Evolutionary conservation across 176 grass and related monocot species (phyloP), one percentile per base, ranked within the genome.

Genomic region (Aegilops sharonensis): DNA sequence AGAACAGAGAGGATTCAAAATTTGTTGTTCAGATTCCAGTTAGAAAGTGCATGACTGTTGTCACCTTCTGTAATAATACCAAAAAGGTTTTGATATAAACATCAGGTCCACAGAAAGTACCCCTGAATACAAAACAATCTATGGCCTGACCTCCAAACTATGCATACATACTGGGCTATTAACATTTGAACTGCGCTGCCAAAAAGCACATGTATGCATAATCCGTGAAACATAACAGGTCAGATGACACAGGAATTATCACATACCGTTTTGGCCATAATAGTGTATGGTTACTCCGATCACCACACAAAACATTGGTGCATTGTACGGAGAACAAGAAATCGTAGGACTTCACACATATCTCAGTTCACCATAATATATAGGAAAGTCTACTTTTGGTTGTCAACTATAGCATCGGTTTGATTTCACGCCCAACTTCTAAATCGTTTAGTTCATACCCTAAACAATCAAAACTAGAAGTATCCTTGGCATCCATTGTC

Each of bases 11-110:
- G 72, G 27, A 8, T 60, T 30, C 0, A 14, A 60, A 67, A 83
- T 63, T 34, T 78, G 14, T 48, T 13, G 29, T 50, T 40, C 37
- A 27, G 68, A 76, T 88, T 39, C 48, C 60, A 81, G 13, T 23
- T 85, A 77, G 25, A 84, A 85, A 61, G 68, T 64, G 62, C 13
- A 81, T 70, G 23, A 13, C 59, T 75, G 23, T 15, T 76, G 68
- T 68, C 65, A 60, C 76, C 62, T 75, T 79, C 8, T 83, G 15
- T 54, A 54, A 54, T 48, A 56, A 27, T 52, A 43, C 24, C 31
- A 36, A 43, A 78, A 67, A 45, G 47, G 15, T 62, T n/a, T 48
- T 60, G 10, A 48, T 29, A 63, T 21, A 68, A 80, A 18, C 59
- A 68, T 37, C 21, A 15, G 14, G n/a, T 27, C 45, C 37, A 75